Evolutionary conservation across 1,284 basidiomycete genomes (phyloP), one percentile per base, ranked within the genome.

Genomic region (Pseudozyma sp.): DNA sequence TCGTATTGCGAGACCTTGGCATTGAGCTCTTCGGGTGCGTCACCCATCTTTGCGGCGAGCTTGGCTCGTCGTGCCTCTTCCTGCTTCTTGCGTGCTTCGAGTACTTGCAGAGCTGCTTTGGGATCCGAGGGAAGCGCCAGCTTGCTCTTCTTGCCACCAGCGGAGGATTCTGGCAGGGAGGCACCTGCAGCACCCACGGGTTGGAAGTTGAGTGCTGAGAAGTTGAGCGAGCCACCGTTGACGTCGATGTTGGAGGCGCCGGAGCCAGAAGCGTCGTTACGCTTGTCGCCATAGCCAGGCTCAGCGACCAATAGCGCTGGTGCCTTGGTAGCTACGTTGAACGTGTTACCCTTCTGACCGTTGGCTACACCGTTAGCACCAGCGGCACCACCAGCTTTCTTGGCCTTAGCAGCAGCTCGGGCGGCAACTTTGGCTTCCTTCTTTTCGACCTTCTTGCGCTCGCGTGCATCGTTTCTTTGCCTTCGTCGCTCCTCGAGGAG

Each of bases 401-500:
- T 70, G 19, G 59, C 69, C 36, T 72, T 69, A 44, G 67, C 70
- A 0, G 52, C 64, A 0, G 54, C 58, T 54, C 65, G 65, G 34
- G 62, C 68, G 13, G 73, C 64, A 14, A 65, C 62, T 43, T 69
- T 68, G 16, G 63, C 69, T 7, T 82, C 79, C 57, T 82, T 83
- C 55, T 80, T 78, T 47, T 77, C 70, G 12, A 72, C 59, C 57
- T 80, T 77, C 51, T 82, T 79, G 19, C 70, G 68, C 47, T 84
- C 81, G 34, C 81, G 73, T 63, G 82, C 79, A 43, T 83, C 80
- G 50, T 79, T 74, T 6, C 83, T 52, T 59, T 81, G 76, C 12
- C 75, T 69, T 19, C 83, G 58, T 38, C 82, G 76, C 62, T 82
- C 83, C 51, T 82, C 80, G 44, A 84, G 62, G 2, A 84, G 70